phyloP scores from a whole-genome alignment of 768 basidiomycete species.

The Pleurotus ostreatus region DNA sequence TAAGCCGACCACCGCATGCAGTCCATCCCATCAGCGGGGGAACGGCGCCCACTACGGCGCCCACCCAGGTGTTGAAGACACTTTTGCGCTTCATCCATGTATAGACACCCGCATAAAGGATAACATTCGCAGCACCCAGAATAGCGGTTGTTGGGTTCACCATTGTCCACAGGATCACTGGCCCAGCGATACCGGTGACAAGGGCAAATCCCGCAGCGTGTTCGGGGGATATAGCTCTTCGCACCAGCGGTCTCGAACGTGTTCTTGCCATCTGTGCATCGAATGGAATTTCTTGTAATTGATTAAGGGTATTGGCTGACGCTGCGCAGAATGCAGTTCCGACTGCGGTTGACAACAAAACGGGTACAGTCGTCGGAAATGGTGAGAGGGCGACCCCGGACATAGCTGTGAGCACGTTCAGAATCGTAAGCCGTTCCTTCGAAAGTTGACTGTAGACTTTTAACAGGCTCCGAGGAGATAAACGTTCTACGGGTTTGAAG shows the following conservation, averaged over 20 bases:
- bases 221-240: slow-evolving; percentile 75
- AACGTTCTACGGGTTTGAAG: slow-evolving; percentile 33
- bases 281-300: slow-evolving; percentile 90
- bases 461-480: slow-evolving; percentile 50
- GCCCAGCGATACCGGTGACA: slow-evolving; percentile 74
- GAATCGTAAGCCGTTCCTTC: slow-evolving; percentile 77
- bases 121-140: slow-evolving; percentile 81
- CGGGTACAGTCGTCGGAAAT: slow-evolving; percentile 75
- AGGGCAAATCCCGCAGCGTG: slow-evolving; percentile 82
- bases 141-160: slow-evolving; percentile 84
- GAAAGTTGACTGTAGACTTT: slow-evolving; percentile 77
- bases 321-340: slow-evolving; percentile 91
- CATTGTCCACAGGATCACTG: slow-evolving; percentile 72
- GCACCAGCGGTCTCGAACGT: slow-evolving; percentile 80
- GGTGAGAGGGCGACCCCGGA: slow-evolving; percentile 93
- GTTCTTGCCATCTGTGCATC: slow-evolving; percentile 97
- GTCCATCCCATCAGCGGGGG: slow-evolving; percentile 99
- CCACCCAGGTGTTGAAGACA: slow-evolving; percentile 90
- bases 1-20: slow-evolving; percentile 78
- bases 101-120: slow-evolving; percentile 87
- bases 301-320: slow-evolving; percentile 92
- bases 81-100: slow-evolving; percentile 88
- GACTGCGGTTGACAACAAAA: slow-evolving; percentile 80
- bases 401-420: slow-evolving; percentile 88
- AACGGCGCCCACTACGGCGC: slow-evolving; percentile 85